These are phyloP conservation scores for Annulohypoxylon truncatum DNA, from an alignment of 2,329 filamentous ascomycete species.

Conservation along the genomic window DNA sequence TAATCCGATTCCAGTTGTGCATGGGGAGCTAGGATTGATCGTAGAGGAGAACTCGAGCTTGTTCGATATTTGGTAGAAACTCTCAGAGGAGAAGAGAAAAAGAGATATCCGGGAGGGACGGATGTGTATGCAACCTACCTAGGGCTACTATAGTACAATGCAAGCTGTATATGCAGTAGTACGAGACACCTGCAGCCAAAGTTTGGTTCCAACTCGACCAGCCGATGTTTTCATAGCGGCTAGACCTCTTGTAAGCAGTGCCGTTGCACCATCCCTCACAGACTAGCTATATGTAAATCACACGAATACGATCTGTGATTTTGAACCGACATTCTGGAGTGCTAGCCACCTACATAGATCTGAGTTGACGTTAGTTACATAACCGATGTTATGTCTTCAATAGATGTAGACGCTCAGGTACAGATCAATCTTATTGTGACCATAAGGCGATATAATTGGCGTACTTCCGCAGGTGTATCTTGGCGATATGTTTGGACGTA, in stretches of 20 bases:
- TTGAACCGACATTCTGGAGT: conserved; percentile 1
- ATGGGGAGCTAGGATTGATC: conserved; percentile 14
- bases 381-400: not conserved
- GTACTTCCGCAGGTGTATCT: conserved; percentile 25
- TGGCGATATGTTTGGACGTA: conserved; percentile 28
- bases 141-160: conserved; percentile 21
- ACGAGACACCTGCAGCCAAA: conserved; percentile 25
- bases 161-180: conserved; percentile 23
- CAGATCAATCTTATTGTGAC: not conserved
- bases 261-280: conserved; percentile 8
- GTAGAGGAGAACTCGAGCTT: conserved; percentile 9
- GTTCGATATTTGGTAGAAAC: conserved; percentile 14
- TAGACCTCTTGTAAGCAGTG: conserved; percentile 21
- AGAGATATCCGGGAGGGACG: conserved; percentile 32
- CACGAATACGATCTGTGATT: conserved; percentile 30
- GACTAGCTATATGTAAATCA: conserved; percentile 11
- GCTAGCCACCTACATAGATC: not conserved
- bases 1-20: conserved; percentile 19
- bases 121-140: conserved; percentile 32
- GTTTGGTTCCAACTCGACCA: conserved; percentile 31
- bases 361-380: not conserved
- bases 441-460: not conserved
- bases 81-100: not conserved
- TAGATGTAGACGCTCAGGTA: conserved; percentile 20
- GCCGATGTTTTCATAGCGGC: conserved; percentile 5